Evolutionary conservation across 306 rosid species (phyloP).

Genomic region (Cucurbita maxima): DNA sequence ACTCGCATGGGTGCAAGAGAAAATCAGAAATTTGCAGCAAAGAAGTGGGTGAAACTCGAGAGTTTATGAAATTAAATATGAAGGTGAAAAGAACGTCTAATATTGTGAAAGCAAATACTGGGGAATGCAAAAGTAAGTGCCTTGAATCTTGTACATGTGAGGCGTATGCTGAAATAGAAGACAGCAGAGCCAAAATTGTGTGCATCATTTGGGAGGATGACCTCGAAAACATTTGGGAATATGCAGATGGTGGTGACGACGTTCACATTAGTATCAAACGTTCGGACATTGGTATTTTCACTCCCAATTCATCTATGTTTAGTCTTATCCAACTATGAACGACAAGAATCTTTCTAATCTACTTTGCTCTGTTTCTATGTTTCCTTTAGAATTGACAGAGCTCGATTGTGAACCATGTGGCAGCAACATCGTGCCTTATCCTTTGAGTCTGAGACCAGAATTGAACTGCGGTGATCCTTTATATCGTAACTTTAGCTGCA

Average conservation of each 20-base stretch:
- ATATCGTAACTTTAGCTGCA: not conserved
- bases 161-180: not conserved
- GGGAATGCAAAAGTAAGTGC: not conserved
- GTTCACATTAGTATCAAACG: not conserved
- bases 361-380: not conserved
- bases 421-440: slow-evolving; percentile 11
- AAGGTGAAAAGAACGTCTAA: slow-evolving; percentile 3
- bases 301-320: not conserved
- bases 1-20: slow-evolving; percentile 42
- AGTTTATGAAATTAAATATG: not conserved
- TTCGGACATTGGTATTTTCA: not conserved
- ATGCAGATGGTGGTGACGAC: not conserved
- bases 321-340: not conserved
- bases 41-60: not conserved
- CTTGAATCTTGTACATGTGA: not conserved
- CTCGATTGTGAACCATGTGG: slow-evolving; percentile 11
- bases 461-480: slow-evolving; percentile 9
- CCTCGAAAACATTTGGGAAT: slow-evolving; percentile 1
- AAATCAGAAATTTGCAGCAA: slow-evolving; percentile 17
- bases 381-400: not conserved
- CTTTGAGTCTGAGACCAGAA: slow-evolving; percentile 10
- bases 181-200: accelerated
- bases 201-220: slow-evolving; percentile 6
- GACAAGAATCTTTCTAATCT: not conserved
- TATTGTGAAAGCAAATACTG: not conserved